These are phyloP conservation scores for Podospora pseudocomata DNA, from an alignment of 495 filamentous ascomycete genomes.

Conservation along the genomic window DNA sequence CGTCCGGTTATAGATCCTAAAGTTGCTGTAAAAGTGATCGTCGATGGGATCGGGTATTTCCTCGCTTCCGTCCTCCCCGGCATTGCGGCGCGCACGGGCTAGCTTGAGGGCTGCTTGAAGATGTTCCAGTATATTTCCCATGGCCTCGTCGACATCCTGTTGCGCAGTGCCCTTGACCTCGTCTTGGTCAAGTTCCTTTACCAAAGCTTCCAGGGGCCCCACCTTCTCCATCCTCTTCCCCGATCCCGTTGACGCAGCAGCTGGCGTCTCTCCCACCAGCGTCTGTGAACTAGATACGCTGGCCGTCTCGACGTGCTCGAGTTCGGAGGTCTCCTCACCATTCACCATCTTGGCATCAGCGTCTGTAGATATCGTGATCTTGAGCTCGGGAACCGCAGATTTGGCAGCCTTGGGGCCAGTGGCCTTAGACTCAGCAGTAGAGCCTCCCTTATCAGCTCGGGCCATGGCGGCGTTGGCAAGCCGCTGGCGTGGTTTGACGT, in stretches of 20 bases:
- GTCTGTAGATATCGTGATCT: too few relatives aligned
- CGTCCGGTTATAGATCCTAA: background rate
- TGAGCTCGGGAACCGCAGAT: background rate
- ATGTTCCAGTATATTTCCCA: slow-evolving; percentile 84
- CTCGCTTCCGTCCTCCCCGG: slow-evolving; percentile 63
- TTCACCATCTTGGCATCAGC: slow-evolving; percentile 15
- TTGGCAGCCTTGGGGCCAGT: background rate
- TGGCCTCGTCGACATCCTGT: slow-evolving; percentile 94
- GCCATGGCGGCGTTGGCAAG: slow-evolving; percentile 71
- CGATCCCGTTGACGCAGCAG: slow-evolving; percentile 5
- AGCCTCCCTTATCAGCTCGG: slow-evolving; percentile 24
- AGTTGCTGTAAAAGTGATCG: slow-evolving; percentile 35
- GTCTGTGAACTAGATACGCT: slow-evolving; percentile 45
- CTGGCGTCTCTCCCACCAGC: slow-evolving; percentile 36
- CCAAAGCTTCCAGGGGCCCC: slow-evolving; percentile 10
- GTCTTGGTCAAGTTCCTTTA: background rate
- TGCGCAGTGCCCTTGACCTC: slow-evolving; percentile 43
- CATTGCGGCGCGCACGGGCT: slow-evolving; percentile 34
- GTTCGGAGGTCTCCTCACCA: slow-evolving; percentile 16
- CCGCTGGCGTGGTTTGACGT: slow-evolving; percentile 68
- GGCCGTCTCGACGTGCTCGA: slow-evolving; percentile 26
- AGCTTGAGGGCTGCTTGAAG: slow-evolving; percentile 83
- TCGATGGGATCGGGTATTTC: slow-evolving; percentile 49
- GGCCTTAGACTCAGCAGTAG: background rate
- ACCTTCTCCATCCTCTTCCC: slow-evolving; percentile 11